phyloP scores from a whole-genome alignment of 257 asterid species.

The Capsicum rhomboideum region DNA sequence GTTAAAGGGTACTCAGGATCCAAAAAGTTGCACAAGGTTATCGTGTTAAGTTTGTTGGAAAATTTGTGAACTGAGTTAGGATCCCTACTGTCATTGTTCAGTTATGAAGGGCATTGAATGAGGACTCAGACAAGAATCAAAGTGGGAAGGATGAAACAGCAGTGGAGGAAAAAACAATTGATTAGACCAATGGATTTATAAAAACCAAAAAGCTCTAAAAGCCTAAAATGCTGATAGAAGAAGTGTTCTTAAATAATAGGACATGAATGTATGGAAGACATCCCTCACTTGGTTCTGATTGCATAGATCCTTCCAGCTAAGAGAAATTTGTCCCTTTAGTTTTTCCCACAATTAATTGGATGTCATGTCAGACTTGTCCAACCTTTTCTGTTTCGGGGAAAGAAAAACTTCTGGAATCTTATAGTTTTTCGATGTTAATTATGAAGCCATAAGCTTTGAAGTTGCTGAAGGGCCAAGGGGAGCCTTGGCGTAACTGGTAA shows the following conservation, averaged over 20 bases:
- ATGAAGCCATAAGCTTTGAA: neutral
- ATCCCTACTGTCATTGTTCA: neutral
- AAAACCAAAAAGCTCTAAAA: neutral
- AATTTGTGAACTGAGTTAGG: neutral
- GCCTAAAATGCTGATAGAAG: neutral
- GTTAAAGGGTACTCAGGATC: neutral
- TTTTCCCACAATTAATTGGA: neutral
- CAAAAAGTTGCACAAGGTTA: neutral
- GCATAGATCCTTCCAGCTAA: neutral
- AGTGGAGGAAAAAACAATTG: neutral
- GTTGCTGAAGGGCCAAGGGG: neutral
- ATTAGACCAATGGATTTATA: neutral
- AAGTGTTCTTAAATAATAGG: neutral
- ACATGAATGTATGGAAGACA: neutral
- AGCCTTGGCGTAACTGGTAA: too few relatives aligned
- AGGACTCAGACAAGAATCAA: neutral
- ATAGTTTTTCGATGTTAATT: neutral
- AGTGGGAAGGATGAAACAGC: neutral
- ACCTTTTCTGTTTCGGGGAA: neutral
- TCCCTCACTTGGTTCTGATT: neutral
- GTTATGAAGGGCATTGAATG: neutral
- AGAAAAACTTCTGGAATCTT: neutral
- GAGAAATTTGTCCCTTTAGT: neutral
- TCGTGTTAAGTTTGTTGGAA: neutral
- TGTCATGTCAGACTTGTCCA: neutral